These are phyloP conservation scores for Parathielavia hyrcaniae DNA, from an alignment of 495 filamentous ascomycete species.

Conservation along the genomic window DNA sequence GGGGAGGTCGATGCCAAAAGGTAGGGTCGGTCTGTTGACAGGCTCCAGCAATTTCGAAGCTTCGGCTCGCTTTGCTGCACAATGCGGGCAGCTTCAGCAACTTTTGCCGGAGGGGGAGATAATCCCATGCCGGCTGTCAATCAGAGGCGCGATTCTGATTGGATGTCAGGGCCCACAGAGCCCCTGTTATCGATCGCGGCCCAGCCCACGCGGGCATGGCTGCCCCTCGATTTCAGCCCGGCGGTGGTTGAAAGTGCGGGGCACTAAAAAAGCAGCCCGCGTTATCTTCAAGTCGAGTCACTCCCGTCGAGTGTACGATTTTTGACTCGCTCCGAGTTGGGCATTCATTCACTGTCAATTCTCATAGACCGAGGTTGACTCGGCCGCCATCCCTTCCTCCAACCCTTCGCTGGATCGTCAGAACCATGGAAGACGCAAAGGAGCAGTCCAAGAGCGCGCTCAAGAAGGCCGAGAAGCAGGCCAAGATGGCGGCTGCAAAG, in stretches of 20 bases:
- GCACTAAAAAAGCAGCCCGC: conserved; percentile 24
- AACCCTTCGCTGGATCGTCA: conserved; percentile 3
- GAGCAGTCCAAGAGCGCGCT: conserved; percentile 63
- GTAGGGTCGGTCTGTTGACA: conserved; percentile 23
- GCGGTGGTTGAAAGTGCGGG: conserved; percentile 21
- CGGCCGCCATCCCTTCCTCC: conserved; percentile 1
- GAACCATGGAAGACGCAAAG: conserved; percentile 39
- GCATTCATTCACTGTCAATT: conserved; percentile 9
- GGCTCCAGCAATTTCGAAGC: conserved; percentile 32
- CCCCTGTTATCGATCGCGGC: conserved; percentile 10
- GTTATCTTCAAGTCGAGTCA: neutral
- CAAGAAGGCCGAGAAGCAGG: conserved; percentile 64
- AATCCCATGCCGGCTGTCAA: conserved; percentile 26
- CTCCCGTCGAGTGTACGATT: neutral
- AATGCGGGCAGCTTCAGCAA: conserved; percentile 26
- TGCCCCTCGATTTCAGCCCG: conserved; percentile 25
- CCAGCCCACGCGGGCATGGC: conserved; percentile 13
- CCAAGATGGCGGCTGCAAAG: conserved; percentile 59
- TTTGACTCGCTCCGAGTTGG: conserved; percentile 15
- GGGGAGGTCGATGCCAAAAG: conserved; percentile 8
- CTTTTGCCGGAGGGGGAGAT: conserved; percentile 34
- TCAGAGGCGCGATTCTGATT: conserved; percentile 1
- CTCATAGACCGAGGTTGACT: neutral
- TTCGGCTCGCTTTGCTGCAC: conserved; percentile 8
- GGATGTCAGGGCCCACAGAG: neutral